phyloP scores from a whole-genome alignment of 257 asterid species.

The Ilex aquifolium region DNA sequence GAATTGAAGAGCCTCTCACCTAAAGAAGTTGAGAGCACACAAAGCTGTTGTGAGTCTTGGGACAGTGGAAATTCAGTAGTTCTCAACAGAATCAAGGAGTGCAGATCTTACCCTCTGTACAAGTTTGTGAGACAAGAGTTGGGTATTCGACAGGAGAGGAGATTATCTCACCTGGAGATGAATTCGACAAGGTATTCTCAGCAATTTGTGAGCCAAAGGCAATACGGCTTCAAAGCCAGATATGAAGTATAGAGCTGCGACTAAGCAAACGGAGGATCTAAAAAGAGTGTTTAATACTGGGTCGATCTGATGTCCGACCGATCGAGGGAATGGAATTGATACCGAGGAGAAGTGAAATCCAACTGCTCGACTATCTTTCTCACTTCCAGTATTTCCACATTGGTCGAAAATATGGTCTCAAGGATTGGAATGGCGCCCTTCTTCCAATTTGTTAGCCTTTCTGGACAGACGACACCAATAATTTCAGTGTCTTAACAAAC shows the following conservation, averaged over 20 bases:
- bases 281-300: too few species aligned
- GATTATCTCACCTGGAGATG: conserved; percentile 23
- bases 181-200: conserved; percentile 22
- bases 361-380: conserved; percentile 8
- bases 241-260: too few species aligned
- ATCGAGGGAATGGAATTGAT: too few species aligned
- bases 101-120: conserved; percentile 25
- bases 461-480: background rate
- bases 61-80: conserved; percentile 11
- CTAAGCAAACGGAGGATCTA: too few species aligned
- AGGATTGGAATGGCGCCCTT: conserved; percentile 23
- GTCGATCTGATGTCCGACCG: too few species aligned
- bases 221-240: too few species aligned
- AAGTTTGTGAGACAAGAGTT: conserved; percentile 19
- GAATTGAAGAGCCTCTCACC: conserved; percentile 19
- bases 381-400: too few species aligned
- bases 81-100: conserved; percentile 19
- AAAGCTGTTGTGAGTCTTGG: background rate
- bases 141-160: conserved; percentile 22
- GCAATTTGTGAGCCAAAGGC: conserved; percentile 10
- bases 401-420: conserved; percentile 2
- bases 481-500: too few species aligned
- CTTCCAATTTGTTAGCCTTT: conserved; percentile 13
- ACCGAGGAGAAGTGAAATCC: conserved; percentile 11
- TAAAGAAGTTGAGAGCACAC: conserved; percentile 17